Conservation (phyloP, 169 alveolate species). For the Eimeria maxima region DNA sequence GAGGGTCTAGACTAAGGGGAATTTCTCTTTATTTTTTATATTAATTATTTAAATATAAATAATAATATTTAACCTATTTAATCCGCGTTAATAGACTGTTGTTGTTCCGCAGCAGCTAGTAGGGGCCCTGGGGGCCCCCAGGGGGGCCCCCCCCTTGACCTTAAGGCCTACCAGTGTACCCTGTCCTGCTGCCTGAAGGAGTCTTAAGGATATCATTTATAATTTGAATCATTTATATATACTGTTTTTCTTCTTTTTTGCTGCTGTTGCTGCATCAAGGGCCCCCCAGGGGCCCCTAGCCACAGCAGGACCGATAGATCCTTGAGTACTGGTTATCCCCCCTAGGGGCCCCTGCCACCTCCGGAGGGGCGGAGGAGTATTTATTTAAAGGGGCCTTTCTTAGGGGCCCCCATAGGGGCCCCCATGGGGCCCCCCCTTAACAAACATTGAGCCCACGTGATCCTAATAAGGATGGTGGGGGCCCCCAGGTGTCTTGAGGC, state of each 20-base stretch:
- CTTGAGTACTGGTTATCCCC: background rate
- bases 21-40: too few relatives aligned
- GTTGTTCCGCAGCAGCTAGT: too few relatives aligned
- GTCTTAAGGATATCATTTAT: background rate
- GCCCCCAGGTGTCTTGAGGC: background rate
- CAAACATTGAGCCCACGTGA: background rate
- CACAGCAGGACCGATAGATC: background rate
- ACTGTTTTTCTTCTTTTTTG: background rate
- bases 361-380: background rate
- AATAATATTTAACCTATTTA: too few relatives aligned
- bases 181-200: background rate
- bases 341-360: background rate
- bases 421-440: background rate
- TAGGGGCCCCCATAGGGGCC: background rate
- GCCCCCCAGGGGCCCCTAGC: constrained; percentile 5
- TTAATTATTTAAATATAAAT: too few relatives aligned
- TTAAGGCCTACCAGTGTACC: background rate
- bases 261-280: background rate
- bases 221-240: background rate
- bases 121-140: background rate
- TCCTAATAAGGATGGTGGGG: background rate
- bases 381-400: background rate
- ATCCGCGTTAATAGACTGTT: too few relatives aligned
- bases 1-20: too few relatives aligned
- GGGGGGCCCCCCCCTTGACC: background rate